Percentiles rank a stretch among this genome's conserved stretches.
Evolutionary conservation across 2,329 filamentous ascomycete genomes (phyloP).

Genomic region (Neophaeococcomyces mojaviensis): DNA sequence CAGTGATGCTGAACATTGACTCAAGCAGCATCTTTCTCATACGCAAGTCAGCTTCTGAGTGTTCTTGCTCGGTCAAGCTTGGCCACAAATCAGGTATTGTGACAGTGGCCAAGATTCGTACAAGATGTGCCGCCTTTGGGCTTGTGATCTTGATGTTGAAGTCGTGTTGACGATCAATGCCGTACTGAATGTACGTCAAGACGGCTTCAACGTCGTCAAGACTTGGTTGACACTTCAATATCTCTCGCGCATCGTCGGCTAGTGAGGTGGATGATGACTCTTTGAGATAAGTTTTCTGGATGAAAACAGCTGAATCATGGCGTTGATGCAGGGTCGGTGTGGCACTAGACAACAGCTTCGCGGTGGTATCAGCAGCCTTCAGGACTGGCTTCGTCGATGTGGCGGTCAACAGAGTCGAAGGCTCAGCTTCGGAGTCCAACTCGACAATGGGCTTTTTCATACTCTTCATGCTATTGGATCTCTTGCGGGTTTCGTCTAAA

Average conservation of each 20-base stretch:
- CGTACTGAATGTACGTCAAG: conserved; percentile 45
- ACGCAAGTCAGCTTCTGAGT: conserved; percentile 15
- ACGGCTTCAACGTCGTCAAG: conserved; percentile 48
- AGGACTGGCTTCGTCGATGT: conserved; percentile 8
- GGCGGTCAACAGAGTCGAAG: not conserved
- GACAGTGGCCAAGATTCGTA: conserved; percentile 64
- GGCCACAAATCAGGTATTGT: conserved; percentile 81
- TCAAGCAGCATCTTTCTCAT: conserved; percentile 45
- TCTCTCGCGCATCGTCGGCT: conserved; percentile 48
- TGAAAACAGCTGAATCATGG: conserved; percentile 18
- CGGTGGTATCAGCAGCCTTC: conserved; percentile 28
- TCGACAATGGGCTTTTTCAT: conserved; percentile 1
- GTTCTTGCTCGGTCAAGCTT: conserved; percentile 9
- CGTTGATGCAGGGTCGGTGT: conserved; percentile 12
- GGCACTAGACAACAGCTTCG: conserved; percentile 23
- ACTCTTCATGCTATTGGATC: conserved; percentile 8
- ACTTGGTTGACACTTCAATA: conserved; percentile 56
- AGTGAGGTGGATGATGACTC: conserved; percentile 15
- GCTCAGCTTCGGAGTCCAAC: not conserved
- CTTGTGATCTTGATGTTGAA: conserved; percentile 53
- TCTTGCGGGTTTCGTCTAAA: conserved; percentile 13
- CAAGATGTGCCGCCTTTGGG: conserved; percentile 64
- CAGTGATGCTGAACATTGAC: conserved; percentile 66
- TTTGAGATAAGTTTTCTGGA: conserved; percentile 20
- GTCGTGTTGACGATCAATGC: conserved; percentile 22